These are phyloP conservation scores for Brettanomyces nanus DNA, from an alignment of 805 yeast genomes.

Conservation along the genomic window DNA sequence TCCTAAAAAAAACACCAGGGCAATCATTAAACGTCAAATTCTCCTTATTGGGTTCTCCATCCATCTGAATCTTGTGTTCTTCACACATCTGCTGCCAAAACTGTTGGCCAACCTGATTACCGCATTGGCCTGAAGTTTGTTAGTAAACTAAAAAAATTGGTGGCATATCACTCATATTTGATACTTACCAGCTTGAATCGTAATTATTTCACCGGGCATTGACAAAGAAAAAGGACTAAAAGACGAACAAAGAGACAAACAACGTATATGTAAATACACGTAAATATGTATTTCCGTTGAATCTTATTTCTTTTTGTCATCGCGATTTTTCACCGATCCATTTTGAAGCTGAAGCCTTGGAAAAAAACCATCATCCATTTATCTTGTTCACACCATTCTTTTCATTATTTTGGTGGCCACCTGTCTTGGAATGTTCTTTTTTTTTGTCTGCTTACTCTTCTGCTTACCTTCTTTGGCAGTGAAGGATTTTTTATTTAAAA, in stretches of 20 bases:
- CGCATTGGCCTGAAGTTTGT: slow-evolving; percentile 68
- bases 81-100: slow-evolving; percentile 42
- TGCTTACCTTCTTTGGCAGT: neutral
- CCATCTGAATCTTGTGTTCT: slow-evolving; percentile 2
- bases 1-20: slow-evolving; percentile 75
- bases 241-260: too few relatives aligned
- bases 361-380: too few relatives aligned
- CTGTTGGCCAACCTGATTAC: slow-evolving; percentile 88
- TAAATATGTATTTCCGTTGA: too few relatives aligned
- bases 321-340: too few relatives aligned
- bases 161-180: neutral
- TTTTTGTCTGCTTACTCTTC: neutral
- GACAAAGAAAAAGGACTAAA: too few relatives aligned
- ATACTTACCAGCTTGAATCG: slow-evolving; percentile 50
- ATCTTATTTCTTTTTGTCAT: too few relatives aligned
- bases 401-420: too few relatives aligned
- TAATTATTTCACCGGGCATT: slow-evolving; percentile 60
- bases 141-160: too few relatives aligned
- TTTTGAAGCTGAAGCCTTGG: too few relatives aligned
- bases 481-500: slow-evolving; percentile 62
- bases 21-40: slow-evolving; percentile 48
- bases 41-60: slow-evolving; percentile 8
- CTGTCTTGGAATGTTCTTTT: too few relatives aligned
- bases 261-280: too few relatives aligned
- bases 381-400: too few relatives aligned